Percentiles rank a stretch among this genome's conserved stretches.
Conservation (phyloP, 768 basidiomycete species). For the Boletus rubescentipes region DNA sequence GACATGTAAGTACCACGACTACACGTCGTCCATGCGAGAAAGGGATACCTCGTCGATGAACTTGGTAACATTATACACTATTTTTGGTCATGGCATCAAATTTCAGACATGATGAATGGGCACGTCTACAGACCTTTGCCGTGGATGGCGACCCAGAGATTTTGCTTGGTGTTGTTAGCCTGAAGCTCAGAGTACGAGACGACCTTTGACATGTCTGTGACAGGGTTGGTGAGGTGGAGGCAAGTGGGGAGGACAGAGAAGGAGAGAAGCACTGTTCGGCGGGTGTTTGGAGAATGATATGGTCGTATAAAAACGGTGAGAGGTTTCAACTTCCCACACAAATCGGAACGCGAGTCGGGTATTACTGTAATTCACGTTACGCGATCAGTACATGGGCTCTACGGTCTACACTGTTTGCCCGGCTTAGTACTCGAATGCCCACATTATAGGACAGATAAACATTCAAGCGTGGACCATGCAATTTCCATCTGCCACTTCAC, state of each 20-base stretch:
- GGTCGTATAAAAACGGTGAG: slow-evolving; percentile 18
- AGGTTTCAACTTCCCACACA: slow-evolving; percentile 30
- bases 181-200: slow-evolving; percentile 77
- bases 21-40: not conserved
- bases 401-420: slow-evolving; percentile 44
- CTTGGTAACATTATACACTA: slow-evolving; percentile 91
- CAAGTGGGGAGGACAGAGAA: slow-evolving; percentile 11
- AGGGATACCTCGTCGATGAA: slow-evolving; percentile 88
- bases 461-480: slow-evolving; percentile 79
- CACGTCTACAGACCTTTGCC: slow-evolving; percentile 62
- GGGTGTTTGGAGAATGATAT: not conserved
- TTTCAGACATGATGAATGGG: not conserved
- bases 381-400: too few species aligned
- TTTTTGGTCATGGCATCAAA: slow-evolving; percentile 5
- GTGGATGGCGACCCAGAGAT: slow-evolving; percentile 79
- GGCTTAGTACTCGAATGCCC: slow-evolving; percentile 82
- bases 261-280: not conserved
- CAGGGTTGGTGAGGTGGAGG: slow-evolving; percentile 7
- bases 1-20: slow-evolving; percentile 3
- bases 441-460: slow-evolving; percentile 48
- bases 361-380: too few species aligned
- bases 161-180: slow-evolving; percentile 69
- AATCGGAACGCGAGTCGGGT: not conserved
- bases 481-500: slow-evolving; percentile 63
- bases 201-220: slow-evolving; percentile 46